Percentiles rank a stretch among this genome's conserved stretches.
Evolutionary conservation across 2,329 filamentous ascomycete species (phyloP).

Genomic region (Alternaria ventricosa): DNA sequence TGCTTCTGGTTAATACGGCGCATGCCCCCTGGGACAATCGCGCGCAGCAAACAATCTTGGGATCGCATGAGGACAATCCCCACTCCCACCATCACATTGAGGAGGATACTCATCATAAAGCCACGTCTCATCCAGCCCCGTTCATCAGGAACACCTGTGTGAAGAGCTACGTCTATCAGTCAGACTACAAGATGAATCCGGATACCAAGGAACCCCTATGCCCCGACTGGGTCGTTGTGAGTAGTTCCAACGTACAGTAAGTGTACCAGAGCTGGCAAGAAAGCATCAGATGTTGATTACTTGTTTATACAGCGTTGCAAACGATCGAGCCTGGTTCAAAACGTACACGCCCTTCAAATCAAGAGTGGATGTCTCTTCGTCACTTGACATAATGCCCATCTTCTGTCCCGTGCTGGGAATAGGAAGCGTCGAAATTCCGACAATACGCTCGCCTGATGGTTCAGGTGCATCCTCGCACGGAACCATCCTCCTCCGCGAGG

Average conservation of each 20-base stretch:
- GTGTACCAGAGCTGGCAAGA: background rate
- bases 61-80: background rate
- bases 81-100: background rate
- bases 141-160: background rate
- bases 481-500: constrained; percentile 16
- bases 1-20: background rate
- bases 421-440: constrained; percentile 18
- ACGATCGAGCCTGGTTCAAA: constrained; percentile 28
- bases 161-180: background rate
- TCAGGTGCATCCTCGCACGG: constrained; percentile 1
- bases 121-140: background rate
- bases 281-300: background rate
- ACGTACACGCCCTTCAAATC: constrained; percentile 25
- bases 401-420: constrained; percentile 19
- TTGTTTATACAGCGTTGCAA: constrained; percentile 8
- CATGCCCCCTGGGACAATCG: background rate
- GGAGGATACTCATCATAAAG: background rate
- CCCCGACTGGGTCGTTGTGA: constrained; percentile 18
- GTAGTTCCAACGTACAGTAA: constrained; percentile 21
- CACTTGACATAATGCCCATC: too few species aligned
- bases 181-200: background rate
- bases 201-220: constrained; percentile 3
- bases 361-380: background rate
- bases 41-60: background rate
- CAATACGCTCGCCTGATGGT: constrained; percentile 2